Evolutionary conservation across 2,329 filamentous ascomycete genomes (phyloP).

Genomic region (Aspergillus sp.): DNA sequence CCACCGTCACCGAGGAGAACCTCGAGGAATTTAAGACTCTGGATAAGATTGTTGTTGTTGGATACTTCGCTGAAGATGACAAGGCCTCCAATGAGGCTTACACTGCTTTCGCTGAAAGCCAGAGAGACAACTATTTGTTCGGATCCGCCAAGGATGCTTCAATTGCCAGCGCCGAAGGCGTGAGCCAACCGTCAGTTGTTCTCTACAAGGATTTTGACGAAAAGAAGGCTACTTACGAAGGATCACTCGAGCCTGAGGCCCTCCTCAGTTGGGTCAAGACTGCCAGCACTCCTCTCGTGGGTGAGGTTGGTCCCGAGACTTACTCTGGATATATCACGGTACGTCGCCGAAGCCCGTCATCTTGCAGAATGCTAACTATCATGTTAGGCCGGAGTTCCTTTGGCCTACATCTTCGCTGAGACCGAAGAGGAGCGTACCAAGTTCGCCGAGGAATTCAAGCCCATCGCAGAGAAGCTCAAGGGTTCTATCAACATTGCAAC

Average conservation of each 20-base stretch:
- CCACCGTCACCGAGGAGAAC: constrained; percentile 76
- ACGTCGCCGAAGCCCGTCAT: constrained; percentile 34
- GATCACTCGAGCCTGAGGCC: constrained; percentile 78
- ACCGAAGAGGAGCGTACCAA: constrained; percentile 84
- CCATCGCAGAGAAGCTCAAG: constrained; percentile 87
- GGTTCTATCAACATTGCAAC: constrained; percentile 97
- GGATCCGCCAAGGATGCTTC: constrained; percentile 81
- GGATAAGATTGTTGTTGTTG: constrained; percentile 94
- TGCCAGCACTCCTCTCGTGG: constrained; percentile 84
- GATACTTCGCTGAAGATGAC: constrained; percentile 78
- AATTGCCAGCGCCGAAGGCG: constrained; percentile 86
- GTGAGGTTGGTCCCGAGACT: constrained; percentile 95
- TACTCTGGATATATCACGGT: constrained; percentile 92
- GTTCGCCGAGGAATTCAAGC: constrained; percentile 77
- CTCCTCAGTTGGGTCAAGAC: constrained; percentile 85
- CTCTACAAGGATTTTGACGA: constrained; percentile 99
- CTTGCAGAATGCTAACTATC: too few species aligned
- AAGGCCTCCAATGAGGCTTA: constrained; percentile 89
- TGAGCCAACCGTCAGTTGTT: constrained; percentile 82
- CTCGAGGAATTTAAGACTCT: constrained; percentile 96
- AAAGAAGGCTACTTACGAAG: constrained; percentile 82
- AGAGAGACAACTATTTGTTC: constrained; percentile 92
- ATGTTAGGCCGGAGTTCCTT: constrained; percentile 74
- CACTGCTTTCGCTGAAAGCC: constrained; percentile 69
- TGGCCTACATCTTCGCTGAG: constrained; percentile 98